A percentile compares a stretch with the other conserved stretches of the same genome.
Conservation (phyloP, 2,329 filamentous ascomycete species). For the Diaporthe sp. region DNA sequence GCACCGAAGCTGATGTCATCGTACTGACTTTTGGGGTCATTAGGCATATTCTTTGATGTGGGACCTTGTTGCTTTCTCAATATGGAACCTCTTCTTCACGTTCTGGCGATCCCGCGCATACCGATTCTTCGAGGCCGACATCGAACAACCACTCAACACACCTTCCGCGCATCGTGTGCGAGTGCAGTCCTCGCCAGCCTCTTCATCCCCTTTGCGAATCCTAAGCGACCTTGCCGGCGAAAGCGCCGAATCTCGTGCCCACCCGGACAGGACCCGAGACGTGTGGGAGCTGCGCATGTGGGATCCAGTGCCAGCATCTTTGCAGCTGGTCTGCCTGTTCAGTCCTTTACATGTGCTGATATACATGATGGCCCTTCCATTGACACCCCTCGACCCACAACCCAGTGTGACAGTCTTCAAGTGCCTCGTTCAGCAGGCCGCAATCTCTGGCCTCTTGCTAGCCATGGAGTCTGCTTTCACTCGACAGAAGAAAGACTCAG, state of each 20-base stretch:
- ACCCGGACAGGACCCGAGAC: conserved; percentile 85
- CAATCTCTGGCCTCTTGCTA: conserved; percentile 84
- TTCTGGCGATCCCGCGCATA: conserved; percentile 88
- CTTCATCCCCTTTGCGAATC: conserved; percentile 83
- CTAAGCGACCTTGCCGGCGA: conserved; percentile 78
- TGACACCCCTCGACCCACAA: conserved; percentile 79
- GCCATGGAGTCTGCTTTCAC: conserved; percentile 81
- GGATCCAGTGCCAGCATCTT: conserved; percentile 89
- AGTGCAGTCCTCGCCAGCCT: conserved; percentile 85
- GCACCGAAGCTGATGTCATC: not conserved
- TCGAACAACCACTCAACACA: conserved; percentile 82
- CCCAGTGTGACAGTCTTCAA: conserved; percentile 91
- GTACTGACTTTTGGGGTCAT: conserved; percentile 33
- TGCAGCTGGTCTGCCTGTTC: conserved; percentile 90
- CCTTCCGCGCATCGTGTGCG: conserved; percentile 90
- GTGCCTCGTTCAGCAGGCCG: conserved; percentile 79
- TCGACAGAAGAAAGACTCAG: conserved; percentile 87
- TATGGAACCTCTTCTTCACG: conserved; percentile 84
- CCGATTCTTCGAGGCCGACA: conserved; percentile 88
- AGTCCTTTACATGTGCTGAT: conserved; percentile 94
- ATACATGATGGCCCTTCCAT: conserved; percentile 89
- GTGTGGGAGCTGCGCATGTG: conserved; percentile 96
- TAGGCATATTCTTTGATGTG: conserved; percentile 81
- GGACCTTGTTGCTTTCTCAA: conserved; percentile 75
- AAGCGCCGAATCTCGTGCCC: conserved; percentile 84